Conservation (phyloP, 2,329 filamentous ascomycete genomes). For the Neurospora crassa region DNA sequence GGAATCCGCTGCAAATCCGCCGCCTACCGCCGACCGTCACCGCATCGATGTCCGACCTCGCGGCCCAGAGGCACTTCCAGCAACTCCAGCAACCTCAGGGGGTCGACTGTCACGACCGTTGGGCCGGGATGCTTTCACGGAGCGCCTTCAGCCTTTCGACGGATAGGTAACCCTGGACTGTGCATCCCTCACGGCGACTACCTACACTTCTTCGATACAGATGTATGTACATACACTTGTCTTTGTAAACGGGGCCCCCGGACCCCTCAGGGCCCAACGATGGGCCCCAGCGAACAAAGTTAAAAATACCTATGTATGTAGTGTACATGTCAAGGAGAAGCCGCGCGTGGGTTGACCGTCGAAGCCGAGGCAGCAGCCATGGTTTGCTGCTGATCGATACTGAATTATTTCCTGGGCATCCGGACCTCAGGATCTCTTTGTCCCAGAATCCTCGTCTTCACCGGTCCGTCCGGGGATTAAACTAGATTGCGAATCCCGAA, state of each 20-base stretch:
- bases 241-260: not conserved
- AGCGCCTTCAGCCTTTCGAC: not conserved
- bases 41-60: not conserved
- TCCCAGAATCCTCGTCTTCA: not conserved
- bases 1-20: not conserved
- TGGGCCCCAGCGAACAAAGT: not conserved
- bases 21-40: not conserved
- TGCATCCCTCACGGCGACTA: not conserved
- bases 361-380: not conserved
- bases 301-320: not conserved
- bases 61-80: not conserved
- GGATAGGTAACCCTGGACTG: not conserved
- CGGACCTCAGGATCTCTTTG: not conserved
- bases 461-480: not conserved
- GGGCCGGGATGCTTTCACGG: not conserved
- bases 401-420: not conserved
- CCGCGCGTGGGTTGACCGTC: not conserved
- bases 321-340: not conserved
- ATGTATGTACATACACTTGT: not conserved
- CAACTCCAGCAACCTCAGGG: not conserved
- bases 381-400: constrained; percentile 1
- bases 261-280: not conserved
- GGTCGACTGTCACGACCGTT: not conserved
- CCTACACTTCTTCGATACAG: not conserved
- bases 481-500: not conserved